These are phyloP conservation scores for Trichoderma sp. DNA, from an alignment of 2,329 filamentous ascomycete species.

Conservation along the genomic window DNA sequence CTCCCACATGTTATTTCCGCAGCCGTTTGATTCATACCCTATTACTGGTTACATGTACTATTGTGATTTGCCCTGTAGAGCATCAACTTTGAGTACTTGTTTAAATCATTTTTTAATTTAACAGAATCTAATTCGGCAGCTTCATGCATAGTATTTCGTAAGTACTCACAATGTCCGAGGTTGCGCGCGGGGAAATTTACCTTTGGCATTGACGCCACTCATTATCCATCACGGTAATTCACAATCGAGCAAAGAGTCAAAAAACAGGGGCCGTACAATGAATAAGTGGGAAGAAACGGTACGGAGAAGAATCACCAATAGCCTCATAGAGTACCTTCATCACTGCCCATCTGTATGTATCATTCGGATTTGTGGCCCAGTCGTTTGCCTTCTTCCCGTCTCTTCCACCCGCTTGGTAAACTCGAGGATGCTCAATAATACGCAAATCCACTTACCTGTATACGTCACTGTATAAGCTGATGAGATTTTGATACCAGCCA, in stretches of 20 bases:
- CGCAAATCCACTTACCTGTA: too few relatives aligned
- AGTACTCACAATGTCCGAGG: neutral
- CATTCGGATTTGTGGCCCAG: neutral
- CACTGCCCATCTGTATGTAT: neutral
- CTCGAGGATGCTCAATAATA: neutral
- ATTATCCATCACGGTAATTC: neutral
- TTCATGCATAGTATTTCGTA: neutral
- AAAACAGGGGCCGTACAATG: neutral
- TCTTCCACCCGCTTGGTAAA: neutral
- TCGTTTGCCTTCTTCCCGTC: neutral
- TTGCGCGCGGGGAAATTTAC: neutral
- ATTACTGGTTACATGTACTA: neutral
- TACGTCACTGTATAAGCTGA: neutral
- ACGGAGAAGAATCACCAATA: neutral
- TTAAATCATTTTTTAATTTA: neutral
- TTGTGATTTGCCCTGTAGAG: neutral
- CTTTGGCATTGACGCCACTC: neutral
- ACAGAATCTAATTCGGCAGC: neutral
- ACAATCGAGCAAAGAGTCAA: neutral
- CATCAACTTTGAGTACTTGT: neutral
- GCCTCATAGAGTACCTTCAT: neutral
- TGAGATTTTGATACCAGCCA: neutral
- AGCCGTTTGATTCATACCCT: neutral
- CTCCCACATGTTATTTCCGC: neutral
- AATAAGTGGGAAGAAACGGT: neutral